Percentiles rank a stretch among this genome's conserved stretches.
Conservation (phyloP, 2,329 filamentous ascomycete genomes). For the Alternaria metachromatica region DNA sequence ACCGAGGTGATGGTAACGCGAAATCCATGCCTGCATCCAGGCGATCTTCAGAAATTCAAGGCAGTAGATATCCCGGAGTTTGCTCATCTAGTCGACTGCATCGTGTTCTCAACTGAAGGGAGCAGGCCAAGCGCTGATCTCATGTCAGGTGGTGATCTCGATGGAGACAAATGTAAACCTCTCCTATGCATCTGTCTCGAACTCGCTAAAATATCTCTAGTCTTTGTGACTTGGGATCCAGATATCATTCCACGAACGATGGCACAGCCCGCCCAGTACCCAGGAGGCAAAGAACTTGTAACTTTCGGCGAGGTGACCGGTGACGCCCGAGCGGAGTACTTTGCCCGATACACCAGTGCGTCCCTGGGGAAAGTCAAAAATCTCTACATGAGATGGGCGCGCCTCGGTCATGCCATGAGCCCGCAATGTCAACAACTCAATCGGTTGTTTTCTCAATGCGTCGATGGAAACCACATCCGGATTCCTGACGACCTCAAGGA, state of each 20-base stretch:
- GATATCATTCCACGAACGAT: constrained; percentile 49
- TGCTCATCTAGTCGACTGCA: constrained; percentile 51
- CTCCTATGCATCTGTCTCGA: background rate
- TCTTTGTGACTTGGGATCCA: constrained; percentile 54
- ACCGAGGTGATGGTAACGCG: constrained; percentile 51
- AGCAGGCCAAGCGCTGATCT: constrained; percentile 50
- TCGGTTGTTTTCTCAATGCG: constrained; percentile 51
- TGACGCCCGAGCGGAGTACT: constrained; percentile 50
- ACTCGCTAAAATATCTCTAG: constrained; percentile 20
- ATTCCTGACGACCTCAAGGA: constrained; percentile 45
- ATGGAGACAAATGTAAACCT: constrained; percentile 51
- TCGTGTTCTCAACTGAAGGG: constrained; percentile 50
- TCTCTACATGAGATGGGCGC: constrained; percentile 53
- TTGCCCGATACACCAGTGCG: constrained; percentile 50
- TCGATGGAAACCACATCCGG: constrained; percentile 52
- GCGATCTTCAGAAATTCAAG: constrained; percentile 53
- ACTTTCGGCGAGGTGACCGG: constrained; percentile 48
- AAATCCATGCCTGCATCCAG: constrained; percentile 54
- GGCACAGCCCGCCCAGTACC: constrained; percentile 49
- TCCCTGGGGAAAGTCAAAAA: constrained; percentile 52
- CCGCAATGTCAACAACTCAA: constrained; percentile 53
- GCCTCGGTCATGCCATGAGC: constrained; percentile 47
- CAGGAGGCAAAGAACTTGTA: constrained; percentile 48
- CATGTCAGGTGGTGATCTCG: constrained; percentile 54
- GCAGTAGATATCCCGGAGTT: constrained; percentile 47